Evolutionary conservation across 805 yeast genomes (phyloP).

Genomic region (Komagataella kurtzmanii): DNA sequence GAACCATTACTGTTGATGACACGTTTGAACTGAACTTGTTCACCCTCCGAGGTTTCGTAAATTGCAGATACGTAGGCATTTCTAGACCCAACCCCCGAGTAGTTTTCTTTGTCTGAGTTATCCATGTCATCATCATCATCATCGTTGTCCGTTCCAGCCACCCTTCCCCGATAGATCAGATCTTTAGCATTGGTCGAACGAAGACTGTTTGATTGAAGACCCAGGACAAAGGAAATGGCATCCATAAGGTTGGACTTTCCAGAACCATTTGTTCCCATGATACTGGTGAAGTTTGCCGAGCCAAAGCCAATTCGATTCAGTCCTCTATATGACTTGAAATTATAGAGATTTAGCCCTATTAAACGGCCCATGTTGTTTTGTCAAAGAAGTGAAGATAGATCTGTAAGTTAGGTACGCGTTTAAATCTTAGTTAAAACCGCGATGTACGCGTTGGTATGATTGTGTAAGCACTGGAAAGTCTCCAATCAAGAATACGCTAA

Average conservation of each 20-base stretch:
- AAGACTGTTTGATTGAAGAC: slow-evolving; percentile 62
- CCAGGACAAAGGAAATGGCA: slow-evolving; percentile 85
- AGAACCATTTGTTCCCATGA: slow-evolving; percentile 97
- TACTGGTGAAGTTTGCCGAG: slow-evolving; percentile 68
- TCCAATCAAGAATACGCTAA: not conserved
- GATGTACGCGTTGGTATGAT: not conserved
- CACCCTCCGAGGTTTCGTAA: slow-evolving; percentile 53
- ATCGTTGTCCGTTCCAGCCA: slow-evolving; percentile 13
- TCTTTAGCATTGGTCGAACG: slow-evolving; percentile 67
- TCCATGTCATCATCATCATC: slow-evolving; percentile 12
- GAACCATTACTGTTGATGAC: slow-evolving; percentile 42
- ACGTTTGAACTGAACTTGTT: slow-evolving; percentile 47
- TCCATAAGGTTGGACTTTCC: slow-evolving; percentile 98
- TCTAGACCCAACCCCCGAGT: slow-evolving; percentile 21
- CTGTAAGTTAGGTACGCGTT: not conserved
- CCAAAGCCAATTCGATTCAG: slow-evolving; percentile 72
- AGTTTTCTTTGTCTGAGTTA: slow-evolving; percentile 10
- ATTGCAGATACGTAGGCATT: slow-evolving; percentile 69
- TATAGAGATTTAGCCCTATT: slow-evolving; percentile 61
- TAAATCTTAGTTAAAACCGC: not conserved
- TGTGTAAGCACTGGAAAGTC: not conserved
- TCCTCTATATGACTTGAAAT: slow-evolving; percentile 88
- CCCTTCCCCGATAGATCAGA: slow-evolving; percentile 65
- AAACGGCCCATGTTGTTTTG: slow-evolving; percentile 59
- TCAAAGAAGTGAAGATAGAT: not conserved